phyloP scores from a whole-genome alignment of 1,284 basidiomycete species.

The Laetiporus sulphureus region DNA sequence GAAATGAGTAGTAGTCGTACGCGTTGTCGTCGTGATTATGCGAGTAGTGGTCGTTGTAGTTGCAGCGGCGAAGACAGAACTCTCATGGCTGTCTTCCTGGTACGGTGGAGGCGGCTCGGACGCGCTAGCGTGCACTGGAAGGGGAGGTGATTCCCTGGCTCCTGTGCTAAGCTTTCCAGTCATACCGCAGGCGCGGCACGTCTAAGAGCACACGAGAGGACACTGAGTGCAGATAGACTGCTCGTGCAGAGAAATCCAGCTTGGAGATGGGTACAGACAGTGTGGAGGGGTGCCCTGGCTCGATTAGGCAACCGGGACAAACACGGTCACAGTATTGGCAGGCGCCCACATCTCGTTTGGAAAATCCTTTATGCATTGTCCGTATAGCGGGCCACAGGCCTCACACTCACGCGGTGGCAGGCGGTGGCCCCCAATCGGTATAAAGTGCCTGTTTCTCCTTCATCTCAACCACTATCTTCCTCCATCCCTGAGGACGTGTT shows the following conservation, averaged over 20 bases:
- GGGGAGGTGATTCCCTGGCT: slow-evolving; percentile 22
- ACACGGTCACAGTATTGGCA: background rate
- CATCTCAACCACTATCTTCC: too few species aligned
- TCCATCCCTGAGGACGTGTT: too few species aligned
- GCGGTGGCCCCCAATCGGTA: too few species aligned
- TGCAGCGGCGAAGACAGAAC: slow-evolving; percentile 35
- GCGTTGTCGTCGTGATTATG: slow-evolving; percentile 43
- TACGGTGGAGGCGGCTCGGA: slow-evolving; percentile 35
- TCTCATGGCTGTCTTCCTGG: slow-evolving; percentile 27
- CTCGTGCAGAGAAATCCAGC: slow-evolving; percentile 3
- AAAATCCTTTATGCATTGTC: too few species aligned
- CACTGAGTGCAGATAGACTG: slow-evolving; percentile 9
- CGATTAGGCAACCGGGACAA: slow-evolving; percentile 2
- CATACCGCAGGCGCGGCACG: slow-evolving; percentile 26
- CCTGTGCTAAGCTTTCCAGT: slow-evolving; percentile 31
- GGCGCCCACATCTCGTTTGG: too few species aligned
- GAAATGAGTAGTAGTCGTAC: slow-evolving; percentile 47
- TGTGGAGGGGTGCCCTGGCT: background rate
- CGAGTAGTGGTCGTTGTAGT: slow-evolving; percentile 46
- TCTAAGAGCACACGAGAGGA: slow-evolving; percentile 3
- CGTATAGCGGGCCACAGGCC: too few species aligned
- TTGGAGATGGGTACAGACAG: background rate
- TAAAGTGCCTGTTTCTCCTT: too few species aligned
- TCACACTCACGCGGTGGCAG: too few species aligned
- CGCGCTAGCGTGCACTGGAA: slow-evolving; percentile 14